These are phyloP conservation scores for Amaranthus cruentus DNA, from an alignment of 148 eudicot species.

Conservation along the genomic window DNA sequence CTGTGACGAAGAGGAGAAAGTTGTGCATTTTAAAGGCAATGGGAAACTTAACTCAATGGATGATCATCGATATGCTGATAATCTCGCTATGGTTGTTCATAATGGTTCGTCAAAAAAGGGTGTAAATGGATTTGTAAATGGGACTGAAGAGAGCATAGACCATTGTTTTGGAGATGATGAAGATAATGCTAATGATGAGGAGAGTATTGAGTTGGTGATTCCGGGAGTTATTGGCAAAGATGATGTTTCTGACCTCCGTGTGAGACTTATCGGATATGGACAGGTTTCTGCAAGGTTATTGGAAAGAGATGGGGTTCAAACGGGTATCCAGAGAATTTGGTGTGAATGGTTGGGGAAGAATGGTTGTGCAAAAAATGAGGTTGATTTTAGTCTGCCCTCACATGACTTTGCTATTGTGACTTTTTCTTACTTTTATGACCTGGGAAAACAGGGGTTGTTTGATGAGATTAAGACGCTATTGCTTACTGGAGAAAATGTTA, in stretches of 20 bases:
- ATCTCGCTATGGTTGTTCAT: conserved; percentile 54
- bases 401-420: conserved; percentile 77
- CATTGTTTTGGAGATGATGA: conserved; percentile 22
- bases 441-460: conserved; percentile 68
- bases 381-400: conserved; percentile 21
- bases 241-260: conserved; percentile 49
- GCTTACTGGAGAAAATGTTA: conserved; percentile 45
- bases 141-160: conserved; percentile 11
- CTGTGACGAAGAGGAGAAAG: conserved; percentile 30
- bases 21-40: conserved; percentile 12
- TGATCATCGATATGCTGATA: conserved; percentile 17
- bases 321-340: conserved; percentile 55
- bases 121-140: conserved; percentile 17
- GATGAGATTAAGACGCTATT: conserved; percentile 41
- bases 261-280: conserved; percentile 57
- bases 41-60: conserved; percentile 22
- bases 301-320: conserved; percentile 37
- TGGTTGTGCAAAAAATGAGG: conserved; percentile 20
- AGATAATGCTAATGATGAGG: conserved; percentile 12
- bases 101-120: conserved; percentile 7
- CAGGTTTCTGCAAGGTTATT: conserved; percentile 52
- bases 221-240: conserved; percentile 58
- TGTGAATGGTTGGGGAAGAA: conserved; percentile 81
- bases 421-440: conserved; percentile 54
- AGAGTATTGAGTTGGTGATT: conserved; percentile 40